phyloP scores from a whole-genome alignment of 495 filamentous ascomycete genomes.

The Opeltia flavorubescens region DNA sequence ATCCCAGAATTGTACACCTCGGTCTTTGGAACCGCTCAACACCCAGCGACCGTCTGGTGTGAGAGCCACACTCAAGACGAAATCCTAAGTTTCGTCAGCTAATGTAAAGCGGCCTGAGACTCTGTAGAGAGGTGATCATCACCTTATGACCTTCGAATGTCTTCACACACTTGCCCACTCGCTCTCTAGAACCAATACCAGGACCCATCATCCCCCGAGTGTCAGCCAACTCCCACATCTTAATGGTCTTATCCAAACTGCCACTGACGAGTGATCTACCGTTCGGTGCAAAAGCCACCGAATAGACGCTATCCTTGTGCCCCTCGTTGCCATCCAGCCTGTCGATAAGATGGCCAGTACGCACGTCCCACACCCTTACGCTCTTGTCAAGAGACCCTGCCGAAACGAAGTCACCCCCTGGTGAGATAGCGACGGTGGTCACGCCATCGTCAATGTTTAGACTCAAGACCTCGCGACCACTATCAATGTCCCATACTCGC shows the following conservation, averaged over 20 bases:
- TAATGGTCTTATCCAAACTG: constrained; percentile 87
- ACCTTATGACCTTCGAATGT: constrained; percentile 89
- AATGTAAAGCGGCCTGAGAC: background rate
- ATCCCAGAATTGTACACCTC: constrained; percentile 90
- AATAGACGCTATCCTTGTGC: constrained; percentile 87
- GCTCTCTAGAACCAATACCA: constrained; percentile 37
- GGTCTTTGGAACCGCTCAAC: constrained; percentile 79
- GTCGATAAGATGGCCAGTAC: constrained; percentile 66
- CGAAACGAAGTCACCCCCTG: constrained; percentile 72
- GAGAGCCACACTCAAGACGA: constrained; percentile 77
- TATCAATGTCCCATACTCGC: constrained; percentile 76
- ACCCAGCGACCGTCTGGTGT: constrained; percentile 84
- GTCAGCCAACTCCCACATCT: constrained; percentile 75
- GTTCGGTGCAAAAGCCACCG: constrained; percentile 79
- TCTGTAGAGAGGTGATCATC: constrained; percentile 20
- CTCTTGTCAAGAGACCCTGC: constrained; percentile 84
- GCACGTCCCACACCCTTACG: constrained; percentile 78
- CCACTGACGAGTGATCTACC: constrained; percentile 78
- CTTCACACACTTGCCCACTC: constrained; percentile 69
- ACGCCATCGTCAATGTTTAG: constrained; percentile 83
- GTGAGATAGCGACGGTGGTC: constrained; percentile 84
- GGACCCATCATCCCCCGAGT: constrained; percentile 38
- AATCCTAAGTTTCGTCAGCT: constrained; percentile 44
- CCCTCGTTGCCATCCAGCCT: constrained; percentile 74
- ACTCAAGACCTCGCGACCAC: constrained; percentile 55